Evolutionary conservation across 1,139 yeast genomes (phyloP), one percentile per base, ranked within the genome.

Genomic region (Geotrichum australiense): DNA sequence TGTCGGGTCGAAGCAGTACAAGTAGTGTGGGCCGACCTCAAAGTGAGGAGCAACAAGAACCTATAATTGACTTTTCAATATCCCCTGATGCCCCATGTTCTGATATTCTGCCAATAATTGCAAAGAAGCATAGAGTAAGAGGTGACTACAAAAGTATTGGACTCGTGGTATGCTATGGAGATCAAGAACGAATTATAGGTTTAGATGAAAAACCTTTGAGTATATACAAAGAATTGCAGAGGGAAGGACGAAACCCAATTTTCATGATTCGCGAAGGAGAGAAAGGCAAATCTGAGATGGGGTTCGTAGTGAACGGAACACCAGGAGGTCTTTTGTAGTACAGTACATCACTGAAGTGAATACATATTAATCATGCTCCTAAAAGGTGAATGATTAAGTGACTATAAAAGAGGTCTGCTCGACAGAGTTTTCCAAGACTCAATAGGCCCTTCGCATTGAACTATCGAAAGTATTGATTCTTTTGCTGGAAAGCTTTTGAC

Each of bases 211-310:
- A 79, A 58, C 98, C 98, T 0, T 91, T 89, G 14, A 70, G 76
- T 23, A 79, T 87, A 10, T 86, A 86, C 59, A 84, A 86, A 59
- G 95, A 83, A 56, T 66, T 91, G 37, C 91, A 80, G 57, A 94
- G 84, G 50, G 73, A 79, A 48, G 96, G 96, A 1, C 73, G 82
- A 52, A 86, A 83, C 55, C 97, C 97, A 0, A 86, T 94, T 1
- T 86, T 89, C 47, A 89, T 89, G 96, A 71, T 89, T 42, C 67
- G 97, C 50, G 93, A 85, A 53, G 71, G 82, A 46, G 94, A 89
- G 24, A 77, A 58, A 20, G 45, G 43, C 36, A 52, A 50, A 33
- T 48, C 42, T 28, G 50, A 47, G 24, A 47, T 42, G 1, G 61
- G 63, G 10, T 55, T 55, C 20, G 53, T 56, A 1, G 60, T 57